These are phyloP conservation scores for Jacaranda copaia DNA, from an alignment of 257 asterid species.

Conservation along the genomic window DNA sequence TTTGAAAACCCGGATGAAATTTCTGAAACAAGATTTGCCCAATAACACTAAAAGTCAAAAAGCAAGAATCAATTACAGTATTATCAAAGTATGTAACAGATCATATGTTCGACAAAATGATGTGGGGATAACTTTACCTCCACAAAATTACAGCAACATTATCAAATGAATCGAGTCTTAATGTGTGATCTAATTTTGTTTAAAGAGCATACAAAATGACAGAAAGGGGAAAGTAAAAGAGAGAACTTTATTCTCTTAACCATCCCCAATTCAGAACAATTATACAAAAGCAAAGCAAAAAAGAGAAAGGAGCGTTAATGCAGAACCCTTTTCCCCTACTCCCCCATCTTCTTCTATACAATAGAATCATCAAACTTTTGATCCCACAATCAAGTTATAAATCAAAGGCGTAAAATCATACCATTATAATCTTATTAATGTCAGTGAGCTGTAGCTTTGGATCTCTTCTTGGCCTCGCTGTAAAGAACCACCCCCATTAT, in stretches of 20 bases:
- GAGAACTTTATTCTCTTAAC: constrained; percentile 70
- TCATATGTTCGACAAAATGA: constrained; percentile 35
- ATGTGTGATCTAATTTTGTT: constrained; percentile 45
- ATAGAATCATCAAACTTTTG: constrained; percentile 41
- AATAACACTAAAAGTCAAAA: background rate
- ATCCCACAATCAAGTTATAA: constrained; percentile 44
- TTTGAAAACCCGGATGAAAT: background rate
- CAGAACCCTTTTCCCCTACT: constrained; percentile 39
- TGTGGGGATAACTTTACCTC: constrained; percentile 29
- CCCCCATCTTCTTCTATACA: constrained; percentile 64
- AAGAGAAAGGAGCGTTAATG: constrained; percentile 38
- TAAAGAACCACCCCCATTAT: constrained; percentile 95
- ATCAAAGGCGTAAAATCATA: constrained; percentile 36
- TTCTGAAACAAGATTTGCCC: background rate
- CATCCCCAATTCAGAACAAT: constrained; percentile 52
- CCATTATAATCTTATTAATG: constrained; percentile 32
- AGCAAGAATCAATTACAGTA: constrained; percentile 9
- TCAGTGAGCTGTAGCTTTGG: constrained; percentile 82
- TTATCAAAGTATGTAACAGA: constrained; percentile 25
- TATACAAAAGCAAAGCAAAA: constrained; percentile 50
- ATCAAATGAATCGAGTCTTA: constrained; percentile 52
- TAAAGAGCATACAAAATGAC: constrained; percentile 46
- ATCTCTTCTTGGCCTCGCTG: constrained; percentile 95
- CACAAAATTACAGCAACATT: constrained; percentile 37
- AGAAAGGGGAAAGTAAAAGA: constrained; percentile 71